These are phyloP conservation scores for Eucalyptus erythrocorys DNA, from an alignment of 345 rosid species.

Conservation along the genomic window DNA sequence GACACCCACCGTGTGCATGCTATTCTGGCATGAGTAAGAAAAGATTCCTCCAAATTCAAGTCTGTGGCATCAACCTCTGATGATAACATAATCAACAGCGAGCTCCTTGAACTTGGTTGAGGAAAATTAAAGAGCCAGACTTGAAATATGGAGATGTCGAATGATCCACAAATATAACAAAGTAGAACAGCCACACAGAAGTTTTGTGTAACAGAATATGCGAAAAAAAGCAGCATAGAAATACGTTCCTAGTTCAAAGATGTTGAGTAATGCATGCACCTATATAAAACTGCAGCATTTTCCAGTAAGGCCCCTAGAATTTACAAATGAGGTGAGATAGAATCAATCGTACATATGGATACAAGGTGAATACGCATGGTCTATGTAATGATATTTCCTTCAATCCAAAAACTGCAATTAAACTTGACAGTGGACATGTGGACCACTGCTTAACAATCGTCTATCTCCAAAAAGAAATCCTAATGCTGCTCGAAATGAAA, in stretches of 20 bases:
- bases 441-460: not conserved
- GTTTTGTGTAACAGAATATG: not conserved
- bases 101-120: not conserved
- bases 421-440: not conserved
- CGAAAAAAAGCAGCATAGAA: not conserved
- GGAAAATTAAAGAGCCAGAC: not conserved
- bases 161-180: not conserved
- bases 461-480: not conserved
- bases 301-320: not conserved
- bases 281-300: not conserved
- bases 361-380: not conserved
- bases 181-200: not conserved
- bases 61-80: slow-evolving; percentile 54
- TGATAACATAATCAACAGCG: not conserved
- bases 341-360: not conserved
- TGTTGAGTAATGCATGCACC: not conserved
- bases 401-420: not conserved
- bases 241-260: not conserved
- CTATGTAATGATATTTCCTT: not conserved
- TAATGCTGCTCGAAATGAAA: not conserved
- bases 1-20: slow-evolving; percentile 94
- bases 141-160: not conserved
- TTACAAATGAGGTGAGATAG: not conserved
- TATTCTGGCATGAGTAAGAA: slow-evolving; percentile 67
- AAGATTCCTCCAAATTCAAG: slow-evolving; percentile 59